Conservation (phyloP, 257 asterid species). For the Solanum lignicaule region DNA sequence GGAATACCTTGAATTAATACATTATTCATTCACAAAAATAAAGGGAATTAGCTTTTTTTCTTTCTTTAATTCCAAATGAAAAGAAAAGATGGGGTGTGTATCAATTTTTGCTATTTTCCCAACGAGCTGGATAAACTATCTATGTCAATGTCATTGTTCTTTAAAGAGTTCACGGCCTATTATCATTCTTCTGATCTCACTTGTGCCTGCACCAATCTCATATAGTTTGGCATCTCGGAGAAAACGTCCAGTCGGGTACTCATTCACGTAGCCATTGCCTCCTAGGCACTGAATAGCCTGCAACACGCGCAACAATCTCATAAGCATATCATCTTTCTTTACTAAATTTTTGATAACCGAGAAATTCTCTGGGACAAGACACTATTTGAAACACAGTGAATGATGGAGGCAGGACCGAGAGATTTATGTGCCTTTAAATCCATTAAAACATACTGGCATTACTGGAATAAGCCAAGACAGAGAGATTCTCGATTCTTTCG, state of each 20-base stretch:
- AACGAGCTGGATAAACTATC: background rate
- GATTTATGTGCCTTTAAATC: background rate
- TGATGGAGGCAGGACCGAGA: background rate
- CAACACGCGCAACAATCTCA: constrained; percentile 7
- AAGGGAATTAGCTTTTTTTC: background rate
- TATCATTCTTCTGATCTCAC: constrained; percentile 84
- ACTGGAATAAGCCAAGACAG: background rate
- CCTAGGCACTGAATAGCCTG: constrained; percentile 98
- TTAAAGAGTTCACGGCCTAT: constrained; percentile 79
- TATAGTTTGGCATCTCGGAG: constrained; percentile 90
- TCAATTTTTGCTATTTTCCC: background rate
- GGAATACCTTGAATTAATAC: background rate
- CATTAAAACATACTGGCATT: background rate
- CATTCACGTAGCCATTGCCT: constrained; percentile 93
- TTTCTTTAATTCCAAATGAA: background rate
- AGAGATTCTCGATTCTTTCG: background rate
- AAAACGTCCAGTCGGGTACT: constrained; percentile 90
- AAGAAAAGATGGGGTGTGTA: background rate
- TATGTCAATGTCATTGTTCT: constrained; percentile 28
- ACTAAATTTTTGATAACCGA: background rate
- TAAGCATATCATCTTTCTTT: background rate
- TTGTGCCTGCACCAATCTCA: constrained; percentile 97
- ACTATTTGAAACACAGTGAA: background rate
- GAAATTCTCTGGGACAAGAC: background rate
- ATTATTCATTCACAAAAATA: background rate